Evolutionary conservation across 2,329 filamentous ascomycete species (phyloP).

Genomic region (Aspergillus sp.): DNA sequence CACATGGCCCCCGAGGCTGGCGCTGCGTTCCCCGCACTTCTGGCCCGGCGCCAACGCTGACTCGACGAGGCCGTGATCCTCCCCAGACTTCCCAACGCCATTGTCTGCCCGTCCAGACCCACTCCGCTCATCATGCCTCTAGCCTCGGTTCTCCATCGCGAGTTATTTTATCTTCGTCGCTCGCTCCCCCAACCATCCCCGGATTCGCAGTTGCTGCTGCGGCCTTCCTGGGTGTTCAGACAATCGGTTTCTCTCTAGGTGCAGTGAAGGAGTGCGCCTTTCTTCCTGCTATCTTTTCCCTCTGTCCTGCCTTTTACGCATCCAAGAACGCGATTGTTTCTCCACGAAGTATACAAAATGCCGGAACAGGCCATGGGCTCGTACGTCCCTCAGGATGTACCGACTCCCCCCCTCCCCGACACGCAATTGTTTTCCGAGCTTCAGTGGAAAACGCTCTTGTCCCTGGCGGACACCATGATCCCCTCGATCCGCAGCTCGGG

Average conservation of each 20-base stretch:
- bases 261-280: background rate
- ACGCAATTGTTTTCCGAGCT: slow-evolving; percentile 42
- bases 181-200: no score
- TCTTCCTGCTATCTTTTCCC: background rate
- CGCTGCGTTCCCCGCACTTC: background rate
- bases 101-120: no score
- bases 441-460: slow-evolving; percentile 52
- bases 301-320: background rate
- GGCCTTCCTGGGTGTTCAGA: background rate
- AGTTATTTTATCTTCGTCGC: no score
- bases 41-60: no score
- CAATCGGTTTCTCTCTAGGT: background rate
- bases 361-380: slow-evolving; percentile 9
- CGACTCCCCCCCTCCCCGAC: slow-evolving; percentile 40
- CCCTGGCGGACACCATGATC: slow-evolving; percentile 49
- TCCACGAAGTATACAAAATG: slow-evolving; percentile 10
- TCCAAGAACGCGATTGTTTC: background rate
- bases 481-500: slow-evolving; percentile 41
- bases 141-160: no score
- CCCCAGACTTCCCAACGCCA: no score
- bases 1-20: background rate
- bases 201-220: background rate
- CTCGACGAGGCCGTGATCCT: no score
- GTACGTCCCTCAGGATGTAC: slow-evolving; percentile 30
- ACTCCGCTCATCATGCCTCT: no score